Base-by-base conservation (phyloP, 1,284 basidiomycete species). In the Puccinia hordei region DNA sequence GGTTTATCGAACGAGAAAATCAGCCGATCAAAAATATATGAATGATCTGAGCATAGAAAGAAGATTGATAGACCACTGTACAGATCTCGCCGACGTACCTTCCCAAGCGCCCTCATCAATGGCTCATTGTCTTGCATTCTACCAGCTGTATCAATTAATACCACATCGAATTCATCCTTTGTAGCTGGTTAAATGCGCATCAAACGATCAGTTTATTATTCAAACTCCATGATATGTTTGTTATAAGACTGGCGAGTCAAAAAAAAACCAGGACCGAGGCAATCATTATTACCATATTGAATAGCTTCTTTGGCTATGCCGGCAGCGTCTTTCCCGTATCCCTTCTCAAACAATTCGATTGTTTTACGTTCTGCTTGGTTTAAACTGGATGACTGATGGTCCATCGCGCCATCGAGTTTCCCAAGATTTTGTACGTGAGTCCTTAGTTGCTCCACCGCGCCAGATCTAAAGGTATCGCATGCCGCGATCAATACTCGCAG, bases 111-210 rank as follows among this genome's bases (percentile, higher is more conserved):
- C n/a, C 93, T 90, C 95, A 98, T 98, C 80, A 98, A 87, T 0
- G 95, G 95, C 90, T 98, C 95, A 85, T 98, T 98, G 86, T 98
- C 95, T 86, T 98, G 95, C 95, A 98, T 97, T 79, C 95, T 89
- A 0, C 95, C 95, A n/a, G 95, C 95, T 0, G 95, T 98, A 86
- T 98, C 95, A 84, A 98, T 93, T 57, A 98, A 88, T 9, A 98
- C 94, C 27, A 97, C 94, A 85, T 98, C 95, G 85, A 95, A 97
- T 81, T 90, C 90, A 82, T 92, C 91, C 82, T 94, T 92, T 83
- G 90, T 91, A 49, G 68, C 46, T 51, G 24, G 9, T 71, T 4
- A 69, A 12, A 71, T 35, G 61, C 2, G 13, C 44, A 51, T 41
- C 15, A 30, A 61, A 65, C 22, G 15, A 30, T 65, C 46, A 61